Percentiles rank a stretch among this genome's conserved stretches.
These are phyloP conservation scores for Pyrenula massariospora DNA, from an alignment of 495 filamentous ascomycete species.

Conservation along the genomic window DNA sequence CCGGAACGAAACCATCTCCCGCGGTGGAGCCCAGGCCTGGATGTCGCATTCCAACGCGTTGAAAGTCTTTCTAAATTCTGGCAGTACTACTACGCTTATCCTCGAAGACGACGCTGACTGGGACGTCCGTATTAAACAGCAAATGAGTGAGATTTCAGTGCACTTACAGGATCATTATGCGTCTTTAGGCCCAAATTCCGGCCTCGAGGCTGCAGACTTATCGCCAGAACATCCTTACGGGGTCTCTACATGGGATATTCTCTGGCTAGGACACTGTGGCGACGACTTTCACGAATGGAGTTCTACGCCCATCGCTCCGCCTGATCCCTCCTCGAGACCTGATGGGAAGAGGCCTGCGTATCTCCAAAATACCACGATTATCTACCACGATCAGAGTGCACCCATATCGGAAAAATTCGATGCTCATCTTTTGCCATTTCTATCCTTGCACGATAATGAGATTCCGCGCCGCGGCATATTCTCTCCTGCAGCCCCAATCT, in stretches of 20 bases:
- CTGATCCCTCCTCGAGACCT: neutral
- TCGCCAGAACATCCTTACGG: constrained; percentile 6
- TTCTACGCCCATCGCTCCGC: neutral
- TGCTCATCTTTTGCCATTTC: too few relatives aligned
- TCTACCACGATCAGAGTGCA: constrained; percentile 4
- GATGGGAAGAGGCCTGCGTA: too few relatives aligned
- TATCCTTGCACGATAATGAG: neutral
- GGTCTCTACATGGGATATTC: constrained; percentile 2
- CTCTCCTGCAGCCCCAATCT: constrained; percentile 22
- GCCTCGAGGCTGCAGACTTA: constrained; percentile 6
- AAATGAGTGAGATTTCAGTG: constrained; percentile 6
- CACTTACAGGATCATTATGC: constrained; percentile 9
- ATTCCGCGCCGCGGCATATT: constrained; percentile 23
- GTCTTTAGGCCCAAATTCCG: constrained; percentile 12
- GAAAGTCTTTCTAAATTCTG: constrained; percentile 23
- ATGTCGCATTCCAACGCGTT: constrained; percentile 21
- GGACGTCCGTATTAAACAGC: constrained; percentile 24
- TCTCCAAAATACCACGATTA: constrained; percentile 3
- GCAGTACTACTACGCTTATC: constrained; percentile 28
- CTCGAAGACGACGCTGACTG: constrained; percentile 37
- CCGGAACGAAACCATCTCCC: constrained; percentile 2
- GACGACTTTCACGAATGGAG: neutral
- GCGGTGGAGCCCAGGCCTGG: constrained; percentile 13
- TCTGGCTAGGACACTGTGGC: constrained; percentile 4
- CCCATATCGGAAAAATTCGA: too few relatives aligned